Conservation (phyloP, 345 rosid species). For the Trapa bicornis region DNA sequence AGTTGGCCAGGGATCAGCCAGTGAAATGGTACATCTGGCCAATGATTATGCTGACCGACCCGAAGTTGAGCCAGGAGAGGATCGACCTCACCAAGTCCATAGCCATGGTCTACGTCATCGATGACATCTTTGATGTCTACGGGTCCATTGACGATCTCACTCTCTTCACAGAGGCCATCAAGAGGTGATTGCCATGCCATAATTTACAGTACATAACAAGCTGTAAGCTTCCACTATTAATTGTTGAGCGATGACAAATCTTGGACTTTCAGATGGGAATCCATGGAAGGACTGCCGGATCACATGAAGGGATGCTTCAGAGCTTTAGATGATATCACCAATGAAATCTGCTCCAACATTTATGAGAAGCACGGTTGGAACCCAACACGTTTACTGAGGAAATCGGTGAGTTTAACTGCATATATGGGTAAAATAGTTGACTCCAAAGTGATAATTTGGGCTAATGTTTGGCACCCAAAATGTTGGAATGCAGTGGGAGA, state of each 20-base stretch:
- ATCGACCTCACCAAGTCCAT: conserved; percentile 8
- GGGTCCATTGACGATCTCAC: conserved; percentile 8
- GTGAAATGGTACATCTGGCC: conserved; percentile 16
- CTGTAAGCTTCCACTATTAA: no score
- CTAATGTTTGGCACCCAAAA: no score
- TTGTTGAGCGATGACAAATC: no score
- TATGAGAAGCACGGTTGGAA: conserved; percentile 10
- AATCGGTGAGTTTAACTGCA: conserved; percentile 5
- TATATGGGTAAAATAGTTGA: no score
- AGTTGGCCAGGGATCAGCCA: conserved; percentile 10
- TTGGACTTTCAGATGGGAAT: conserved; percentile 19
- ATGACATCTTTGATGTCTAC: conserved; percentile 12
- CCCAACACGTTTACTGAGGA: not conserved
- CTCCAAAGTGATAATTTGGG: no score
- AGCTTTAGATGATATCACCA: conserved; percentile 15
- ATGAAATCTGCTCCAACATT: conserved; percentile 16
- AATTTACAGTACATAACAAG: not conserved
- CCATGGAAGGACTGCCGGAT: conserved; percentile 16
- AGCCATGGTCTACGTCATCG: conserved; percentile 10
- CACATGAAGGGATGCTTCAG: conserved; percentile 23
- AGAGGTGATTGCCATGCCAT: not conserved
- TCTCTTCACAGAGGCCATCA: conserved; percentile 3
- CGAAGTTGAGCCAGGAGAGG: conserved; percentile 7
- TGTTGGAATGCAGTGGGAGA: conserved; percentile 11
- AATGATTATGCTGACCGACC: conserved; percentile 5